Evolutionary conservation across 352 stramenopile genomes (phyloP), one percentile per base, ranked within the genome.

Genomic region (Pythium sp.): DNA sequence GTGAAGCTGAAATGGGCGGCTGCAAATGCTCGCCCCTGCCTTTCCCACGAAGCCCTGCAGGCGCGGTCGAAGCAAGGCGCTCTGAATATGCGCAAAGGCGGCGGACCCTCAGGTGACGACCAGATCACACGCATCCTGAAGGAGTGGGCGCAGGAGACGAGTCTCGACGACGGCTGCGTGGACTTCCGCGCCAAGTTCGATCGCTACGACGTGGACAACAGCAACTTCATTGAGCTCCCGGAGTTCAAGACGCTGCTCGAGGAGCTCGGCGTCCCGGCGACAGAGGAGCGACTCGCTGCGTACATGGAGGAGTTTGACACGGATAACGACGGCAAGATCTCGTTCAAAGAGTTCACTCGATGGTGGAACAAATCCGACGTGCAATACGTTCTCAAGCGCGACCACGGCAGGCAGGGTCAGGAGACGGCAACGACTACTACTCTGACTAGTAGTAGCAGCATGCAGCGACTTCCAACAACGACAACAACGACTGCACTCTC

Each of bases 341-440:
- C 86, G 36, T 96, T 94, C 56, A 51, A 81, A 2, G 87, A 98
- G 70, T 98, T 98, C 59, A 85, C 82, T 43, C 69, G 72, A 20
- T 98, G 93, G 92, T 98, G 93, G 93, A 91, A 73, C 57, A 77
- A 82, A 6, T 68, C 81, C 0, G 83, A 93, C 54, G 85, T 95
- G 2, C 83, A 90, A 47, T 97, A 92, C 67, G 85, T 96, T 14
- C 65, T 97, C 64, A 97, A 95, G 78, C 83, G 87, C 12, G 81
- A 86, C 53, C 54, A 65, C 6, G 78, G 79, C 11, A 69, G 24
- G 18, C 54, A 41, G 51, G 32, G 53, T n/a, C 55, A 32, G 71
- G 20, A 14, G 32, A 49, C 8, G 32, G 22, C 11, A 9, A n/a
- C 20, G 5, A 34, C 43, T 62, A 41, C 4, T 14, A 67, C 22